These are phyloP conservation scores for Penicillium pancosmium DNA, from an alignment of 495 filamentous ascomycete genomes.

Conservation along the genomic window DNA sequence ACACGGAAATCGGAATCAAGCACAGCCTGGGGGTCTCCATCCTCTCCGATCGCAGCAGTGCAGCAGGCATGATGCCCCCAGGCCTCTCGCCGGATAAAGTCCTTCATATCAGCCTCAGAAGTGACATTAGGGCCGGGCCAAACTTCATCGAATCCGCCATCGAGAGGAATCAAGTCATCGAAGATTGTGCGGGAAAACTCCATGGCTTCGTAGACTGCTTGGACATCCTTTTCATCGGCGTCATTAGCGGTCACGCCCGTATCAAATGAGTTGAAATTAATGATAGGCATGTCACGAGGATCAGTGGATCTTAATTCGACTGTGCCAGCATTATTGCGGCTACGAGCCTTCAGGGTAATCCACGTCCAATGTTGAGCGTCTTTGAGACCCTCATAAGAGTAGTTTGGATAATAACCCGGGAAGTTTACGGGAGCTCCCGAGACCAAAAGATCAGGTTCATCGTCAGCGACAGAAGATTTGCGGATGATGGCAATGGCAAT, in stretches of 20 bases:
- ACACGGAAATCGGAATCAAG: conserved; percentile 62
- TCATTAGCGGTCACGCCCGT: conserved; percentile 34
- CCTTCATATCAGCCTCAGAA: conserved; percentile 31
- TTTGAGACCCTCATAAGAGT: conserved; percentile 32
- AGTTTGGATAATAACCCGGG: conserved; percentile 39
- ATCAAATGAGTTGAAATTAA: conserved; percentile 60
- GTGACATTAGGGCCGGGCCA: conserved; percentile 47
- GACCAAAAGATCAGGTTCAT: conserved; percentile 52
- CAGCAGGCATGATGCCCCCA: conserved; percentile 66
- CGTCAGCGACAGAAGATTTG: conserved; percentile 40
- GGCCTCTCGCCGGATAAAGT: conserved; percentile 52
- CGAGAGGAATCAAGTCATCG: conserved; percentile 29
- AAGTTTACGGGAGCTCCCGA: conserved; percentile 55
- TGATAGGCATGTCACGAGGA: conserved; percentile 55
- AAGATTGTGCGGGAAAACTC: conserved; percentile 46
- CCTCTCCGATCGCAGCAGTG: conserved; percentile 58
- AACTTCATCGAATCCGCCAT: conserved; percentile 47
- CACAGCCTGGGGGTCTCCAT: conserved; percentile 58
- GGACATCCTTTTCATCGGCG: conserved; percentile 46
- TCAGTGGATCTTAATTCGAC: conserved; percentile 50
- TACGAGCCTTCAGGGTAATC: conserved; percentile 53
- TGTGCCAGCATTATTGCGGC: conserved; percentile 53
- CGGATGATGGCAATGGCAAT: conserved; percentile 48
- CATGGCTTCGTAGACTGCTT: conserved; percentile 52
- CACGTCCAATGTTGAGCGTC: conserved; percentile 44